These are phyloP conservation scores for Cynara cardunculus DNA, from an alignment of 129 eudicot species.

Conservation along the genomic window DNA sequence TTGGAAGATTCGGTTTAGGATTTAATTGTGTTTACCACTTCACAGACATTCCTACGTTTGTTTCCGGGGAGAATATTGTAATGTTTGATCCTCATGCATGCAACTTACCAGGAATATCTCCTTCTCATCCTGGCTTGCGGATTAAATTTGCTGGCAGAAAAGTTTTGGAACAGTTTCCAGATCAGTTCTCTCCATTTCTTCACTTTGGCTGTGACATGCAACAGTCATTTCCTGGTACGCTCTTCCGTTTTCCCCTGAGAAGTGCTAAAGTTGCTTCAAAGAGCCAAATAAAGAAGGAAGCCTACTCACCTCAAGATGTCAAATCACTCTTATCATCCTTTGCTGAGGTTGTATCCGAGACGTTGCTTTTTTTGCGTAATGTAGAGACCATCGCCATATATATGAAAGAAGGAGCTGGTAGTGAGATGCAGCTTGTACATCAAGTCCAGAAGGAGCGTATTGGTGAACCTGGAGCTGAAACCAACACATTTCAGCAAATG, in stretches of 20 bases:
- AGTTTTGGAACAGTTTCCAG: constrained; percentile 91
- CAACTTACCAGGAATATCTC: constrained; percentile 95
- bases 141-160: constrained; percentile 80
- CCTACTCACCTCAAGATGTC: constrained; percentile 82
- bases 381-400: constrained; percentile 79
- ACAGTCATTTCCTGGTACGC: constrained; percentile 86
- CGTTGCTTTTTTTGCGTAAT: constrained; percentile 83
- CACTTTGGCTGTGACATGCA: constrained; percentile 96
- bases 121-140: constrained; percentile 95
- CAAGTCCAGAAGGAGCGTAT: constrained; percentile 56
- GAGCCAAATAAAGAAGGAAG: constrained; percentile 94
- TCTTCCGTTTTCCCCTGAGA: constrained; percentile 92
- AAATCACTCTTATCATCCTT: constrained; percentile 85
- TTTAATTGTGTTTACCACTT: constrained; percentile 96
- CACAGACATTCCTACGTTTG: constrained; percentile 90
- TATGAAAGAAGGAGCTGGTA: constrained; percentile 70
- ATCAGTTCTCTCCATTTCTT: constrained; percentile 92
- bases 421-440: constrained; percentile 81
- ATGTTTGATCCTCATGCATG: constrained; percentile 98
- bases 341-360: constrained; percentile 73
- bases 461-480: constrained; percentile 54
- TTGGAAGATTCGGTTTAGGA: constrained; percentile 98
- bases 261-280: constrained; percentile 70
- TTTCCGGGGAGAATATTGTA: constrained; percentile 94
- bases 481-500: constrained; percentile 50